A percentile compares a stretch with the other conserved stretches of the same genome.
Evolutionary conservation across 2,329 filamentous ascomycete species (phyloP).

Genomic region (Mycosphaerella sp.): DNA sequence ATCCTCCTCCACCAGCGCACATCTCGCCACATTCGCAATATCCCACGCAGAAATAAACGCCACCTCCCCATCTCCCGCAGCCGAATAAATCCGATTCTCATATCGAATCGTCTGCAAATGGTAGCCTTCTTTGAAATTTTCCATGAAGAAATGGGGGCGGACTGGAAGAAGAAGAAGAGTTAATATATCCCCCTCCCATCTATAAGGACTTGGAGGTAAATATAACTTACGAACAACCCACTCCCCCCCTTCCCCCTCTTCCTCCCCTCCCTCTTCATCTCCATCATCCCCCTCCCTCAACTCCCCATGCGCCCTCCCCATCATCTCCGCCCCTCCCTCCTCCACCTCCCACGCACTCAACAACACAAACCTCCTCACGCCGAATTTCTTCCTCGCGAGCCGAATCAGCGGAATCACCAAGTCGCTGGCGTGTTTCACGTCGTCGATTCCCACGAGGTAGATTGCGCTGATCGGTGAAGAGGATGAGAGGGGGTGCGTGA

Average conservation of each 20-base stretch:
- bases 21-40: conserved; percentile 43
- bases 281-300: neutral
- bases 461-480: conserved; percentile 33
- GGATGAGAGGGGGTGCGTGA: conserved; percentile 19
- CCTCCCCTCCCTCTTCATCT: conserved; percentile 21
- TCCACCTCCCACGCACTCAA: conserved; percentile 26
- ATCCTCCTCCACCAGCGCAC: conserved; percentile 37
- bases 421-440: conserved; percentile 29
- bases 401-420: conserved; percentile 42
- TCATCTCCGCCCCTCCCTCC: conserved; percentile 4
- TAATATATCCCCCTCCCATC: no score
- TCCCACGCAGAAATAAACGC: conserved; percentile 44
- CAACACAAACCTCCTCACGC: conserved; percentile 43
- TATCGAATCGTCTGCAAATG: conserved; percentile 34
- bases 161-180: conserved; percentile 25
- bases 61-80: conserved; percentile 41
- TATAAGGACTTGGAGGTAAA: no score
- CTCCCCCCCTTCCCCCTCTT: conserved; percentile 28
- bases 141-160: conserved; percentile 48
- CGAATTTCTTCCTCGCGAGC: conserved; percentile 34
- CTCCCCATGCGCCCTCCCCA: conserved; percentile 12
- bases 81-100: conserved; percentile 41
- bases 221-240: conserved; percentile 37
- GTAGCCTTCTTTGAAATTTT: conserved; percentile 41
- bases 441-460: conserved; percentile 40